phyloP scores from a whole-genome alignment of 2,329 filamentous ascomycete genomes.

The Aspergillus flavus region DNA sequence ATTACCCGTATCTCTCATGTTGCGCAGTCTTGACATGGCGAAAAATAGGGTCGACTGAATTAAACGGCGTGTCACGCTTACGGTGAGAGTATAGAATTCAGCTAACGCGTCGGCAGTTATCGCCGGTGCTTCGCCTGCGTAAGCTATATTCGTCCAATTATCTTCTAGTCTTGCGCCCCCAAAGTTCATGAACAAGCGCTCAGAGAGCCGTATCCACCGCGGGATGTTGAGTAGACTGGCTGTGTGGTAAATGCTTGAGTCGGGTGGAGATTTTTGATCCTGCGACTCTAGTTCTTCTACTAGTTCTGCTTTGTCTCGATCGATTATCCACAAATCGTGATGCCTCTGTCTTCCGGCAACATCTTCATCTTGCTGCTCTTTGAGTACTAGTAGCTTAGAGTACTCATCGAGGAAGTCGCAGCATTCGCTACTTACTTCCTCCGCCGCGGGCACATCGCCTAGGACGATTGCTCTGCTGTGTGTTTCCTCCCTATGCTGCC shows the following conservation, averaged over 20 bases:
- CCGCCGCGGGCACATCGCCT: constrained; percentile 68
- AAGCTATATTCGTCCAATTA: constrained; percentile 68
- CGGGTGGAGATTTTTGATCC: constrained; percentile 28
- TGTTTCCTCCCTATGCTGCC: constrained; percentile 40
- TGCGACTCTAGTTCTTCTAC: constrained; percentile 32
- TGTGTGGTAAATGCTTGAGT: constrained; percentile 48
- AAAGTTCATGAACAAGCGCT: constrained; percentile 74
- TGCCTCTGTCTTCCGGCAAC: constrained; percentile 62
- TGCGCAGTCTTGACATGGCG: constrained; percentile 67
- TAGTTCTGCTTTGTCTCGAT: constrained; percentile 31
- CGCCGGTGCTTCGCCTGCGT: constrained; percentile 60
- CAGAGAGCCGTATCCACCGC: constrained; percentile 66
- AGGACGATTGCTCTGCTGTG: constrained; percentile 46
- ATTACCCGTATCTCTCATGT: constrained; percentile 41
- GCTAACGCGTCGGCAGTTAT: constrained; percentile 75
- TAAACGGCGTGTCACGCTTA: constrained; percentile 70
- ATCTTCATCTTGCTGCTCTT: constrained; percentile 67
- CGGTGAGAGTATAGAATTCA: constrained; percentile 70
- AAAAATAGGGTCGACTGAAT: constrained; percentile 71
- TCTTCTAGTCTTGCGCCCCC: constrained; percentile 57
- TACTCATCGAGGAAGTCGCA: constrained; percentile 67
- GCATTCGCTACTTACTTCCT: constrained; percentile 70
- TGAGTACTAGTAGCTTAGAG: constrained; percentile 65
- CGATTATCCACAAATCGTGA: constrained; percentile 69
- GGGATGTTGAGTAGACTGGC: constrained; percentile 60